Conservation (phyloP, 306 rosid genomes). For the Quercus ilex region DNA sequence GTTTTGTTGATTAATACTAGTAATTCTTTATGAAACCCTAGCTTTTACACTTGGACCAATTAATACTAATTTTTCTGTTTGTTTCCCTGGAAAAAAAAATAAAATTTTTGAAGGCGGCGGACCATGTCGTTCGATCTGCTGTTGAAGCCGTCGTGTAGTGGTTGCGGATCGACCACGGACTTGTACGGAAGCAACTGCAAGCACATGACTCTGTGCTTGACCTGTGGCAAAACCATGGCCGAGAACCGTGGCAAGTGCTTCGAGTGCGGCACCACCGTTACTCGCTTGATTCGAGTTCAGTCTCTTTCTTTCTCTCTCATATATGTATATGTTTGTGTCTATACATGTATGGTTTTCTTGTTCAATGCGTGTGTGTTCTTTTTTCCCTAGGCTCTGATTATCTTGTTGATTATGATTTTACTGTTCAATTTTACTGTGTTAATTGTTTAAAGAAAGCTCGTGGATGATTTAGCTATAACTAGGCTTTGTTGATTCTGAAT, state of each 20-base stretch:
- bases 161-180: slow-evolving; percentile 74
- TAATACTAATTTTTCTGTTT: not conserved
- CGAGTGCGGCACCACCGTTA: slow-evolving; percentile 67
- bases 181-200: slow-evolving; percentile 95
- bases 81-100: not conserved
- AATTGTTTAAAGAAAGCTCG: not conserved
- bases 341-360: not conserved
- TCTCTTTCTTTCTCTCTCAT: not conserved
- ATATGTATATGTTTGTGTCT: not conserved
- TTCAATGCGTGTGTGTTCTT: not conserved
- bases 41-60: no score
- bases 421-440: not conserved
- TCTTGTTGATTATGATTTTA: not conserved
- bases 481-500: not conserved
- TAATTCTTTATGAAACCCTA: not conserved
- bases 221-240: slow-evolving; percentile 85
- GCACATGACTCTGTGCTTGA: slow-evolving; percentile 83
- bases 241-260: slow-evolving; percentile 64
- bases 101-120: not conserved
- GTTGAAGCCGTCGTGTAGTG: slow-evolving; percentile 63
- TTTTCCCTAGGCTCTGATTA: no score
- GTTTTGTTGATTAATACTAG: not conserved
- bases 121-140: slow-evolving; percentile 57
- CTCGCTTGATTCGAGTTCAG: slow-evolving; percentile 83
- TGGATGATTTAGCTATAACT: not conserved